Evolutionary conservation across 768 basidiomycete genomes (phyloP).

Genomic region (Leccinum disarticulatum): DNA sequence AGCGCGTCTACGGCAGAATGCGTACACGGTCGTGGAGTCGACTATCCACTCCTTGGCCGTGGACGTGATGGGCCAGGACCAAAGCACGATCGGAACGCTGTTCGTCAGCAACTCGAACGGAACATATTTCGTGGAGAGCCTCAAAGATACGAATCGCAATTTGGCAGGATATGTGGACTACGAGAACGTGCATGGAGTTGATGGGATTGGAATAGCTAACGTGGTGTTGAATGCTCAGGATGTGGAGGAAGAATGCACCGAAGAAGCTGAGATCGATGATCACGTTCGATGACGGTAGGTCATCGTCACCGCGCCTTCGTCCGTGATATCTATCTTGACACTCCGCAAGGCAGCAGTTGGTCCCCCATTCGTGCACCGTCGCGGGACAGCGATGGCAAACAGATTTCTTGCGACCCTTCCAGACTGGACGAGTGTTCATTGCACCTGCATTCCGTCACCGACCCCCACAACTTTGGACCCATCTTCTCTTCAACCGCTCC

Average conservation of each 20-base stretch:
- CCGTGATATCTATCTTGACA: neutral
- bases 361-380: conserved; percentile 57
- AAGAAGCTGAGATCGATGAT: conserved; percentile 78
- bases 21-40: conserved; percentile 94
- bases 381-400: conserved; percentile 57
- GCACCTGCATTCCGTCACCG: conserved; percentile 91
- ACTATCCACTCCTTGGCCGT: conserved; percentile 92
- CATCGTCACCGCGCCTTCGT: neutral
- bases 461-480: conserved; percentile 90
- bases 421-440: conserved; percentile 70
- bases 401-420: conserved; percentile 59
- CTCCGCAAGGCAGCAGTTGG: conserved; percentile 69
- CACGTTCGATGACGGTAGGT: conserved; percentile 84
- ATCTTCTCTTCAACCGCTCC: conserved; percentile 95
- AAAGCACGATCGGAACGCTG: conserved; percentile 74
- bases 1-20: conserved; percentile 80
- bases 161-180: conserved; percentile 88
- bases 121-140: conserved; percentile 88
- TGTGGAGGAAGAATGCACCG: conserved; percentile 64
- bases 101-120: conserved; percentile 97
- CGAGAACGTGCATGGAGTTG: conserved; percentile 81
- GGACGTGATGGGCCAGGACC: conserved; percentile 81
- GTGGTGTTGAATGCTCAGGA: conserved; percentile 81
- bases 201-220: conserved; percentile 92
- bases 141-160: conserved; percentile 93